Percentiles rank a stretch among this genome's conserved stretches.
phyloP scores from a whole-genome alignment of 2,329 filamentous ascomycete species.

The Fusarium setosum region DNA sequence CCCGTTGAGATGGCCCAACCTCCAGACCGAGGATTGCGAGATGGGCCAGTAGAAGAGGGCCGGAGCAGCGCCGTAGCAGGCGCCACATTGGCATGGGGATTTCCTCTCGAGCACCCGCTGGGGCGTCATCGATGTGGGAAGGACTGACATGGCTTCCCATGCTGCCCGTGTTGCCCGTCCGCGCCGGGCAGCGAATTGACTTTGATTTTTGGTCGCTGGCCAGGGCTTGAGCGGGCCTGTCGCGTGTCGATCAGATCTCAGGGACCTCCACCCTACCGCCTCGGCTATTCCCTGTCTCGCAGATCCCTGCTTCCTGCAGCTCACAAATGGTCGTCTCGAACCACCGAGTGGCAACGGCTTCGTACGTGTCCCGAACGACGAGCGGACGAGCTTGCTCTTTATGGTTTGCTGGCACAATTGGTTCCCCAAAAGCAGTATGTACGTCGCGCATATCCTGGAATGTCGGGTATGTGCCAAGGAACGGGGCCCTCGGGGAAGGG shows the following conservation, averaged over 20 bases:
- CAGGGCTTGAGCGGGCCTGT: conserved; percentile 34
- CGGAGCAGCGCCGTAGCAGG: conserved; percentile 20
- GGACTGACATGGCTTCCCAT: not conserved
- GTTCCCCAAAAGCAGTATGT: conserved; percentile 6
- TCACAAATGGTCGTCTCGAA: conserved; percentile 19
- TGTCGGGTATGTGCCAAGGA: conserved; percentile 6
- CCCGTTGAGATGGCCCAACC: conserved; percentile 29
- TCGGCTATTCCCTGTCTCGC: conserved; percentile 37
- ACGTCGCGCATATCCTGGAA: conserved; percentile 1
- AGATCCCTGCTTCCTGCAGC: conserved; percentile 34
- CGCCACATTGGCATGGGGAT: conserved; percentile 29
- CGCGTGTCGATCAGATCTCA: conserved; percentile 46
- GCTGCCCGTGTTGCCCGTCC: conserved; percentile 6
- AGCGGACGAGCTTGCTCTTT: conserved; percentile 20
- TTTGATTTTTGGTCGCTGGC: conserved; percentile 26
- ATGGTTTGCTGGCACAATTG: conserved; percentile 1
- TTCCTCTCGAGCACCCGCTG: conserved; percentile 1
- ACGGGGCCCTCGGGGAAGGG: not conserved
- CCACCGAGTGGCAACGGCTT: conserved; percentile 37
- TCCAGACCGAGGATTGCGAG: conserved; percentile 2
- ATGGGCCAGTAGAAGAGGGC: conserved; percentile 24
- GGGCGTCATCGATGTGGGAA: conserved; percentile 6
- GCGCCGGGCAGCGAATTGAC: conserved; percentile 37
- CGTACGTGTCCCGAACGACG: conserved; percentile 25
- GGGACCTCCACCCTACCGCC: conserved; percentile 42